These are phyloP conservation scores for Chrysoporthe deuterocubensis DNA, from an alignment of 2,329 filamentous ascomycete genomes.

Conservation along the genomic window DNA sequence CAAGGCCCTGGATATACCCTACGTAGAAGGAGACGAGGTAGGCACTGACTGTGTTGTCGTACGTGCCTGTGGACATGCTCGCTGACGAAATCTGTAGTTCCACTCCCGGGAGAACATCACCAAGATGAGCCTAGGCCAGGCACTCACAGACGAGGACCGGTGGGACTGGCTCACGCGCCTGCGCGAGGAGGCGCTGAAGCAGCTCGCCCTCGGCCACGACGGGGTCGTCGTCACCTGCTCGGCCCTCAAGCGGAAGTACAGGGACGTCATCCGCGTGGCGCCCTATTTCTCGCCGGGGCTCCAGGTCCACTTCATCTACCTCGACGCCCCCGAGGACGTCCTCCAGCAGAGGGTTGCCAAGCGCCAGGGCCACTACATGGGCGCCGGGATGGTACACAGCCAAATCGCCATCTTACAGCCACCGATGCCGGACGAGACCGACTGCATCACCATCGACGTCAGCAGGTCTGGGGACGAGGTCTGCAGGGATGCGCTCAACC, in stretches of 20 bases:
- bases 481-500: slow-evolving; percentile 60
- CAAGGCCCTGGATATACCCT: slow-evolving; percentile 65
- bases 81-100: slow-evolving; percentile 57
- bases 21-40: slow-evolving; percentile 80
- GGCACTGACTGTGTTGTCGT: slow-evolving; percentile 36
- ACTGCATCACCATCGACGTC: slow-evolving; percentile 75
- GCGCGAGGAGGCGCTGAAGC: slow-evolving; percentile 67
- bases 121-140: slow-evolving; percentile 85
- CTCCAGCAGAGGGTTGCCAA: slow-evolving; percentile 75
- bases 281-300: slow-evolving; percentile 74
- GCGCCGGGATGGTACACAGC: slow-evolving; percentile 90
- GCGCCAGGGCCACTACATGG: slow-evolving; percentile 91
- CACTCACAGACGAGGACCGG: slow-evolving; percentile 88
- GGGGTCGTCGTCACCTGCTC: slow-evolving; percentile 97
- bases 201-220: slow-evolving; percentile 59
- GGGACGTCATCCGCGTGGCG: slow-evolving; percentile 84
- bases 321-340: slow-evolving; percentile 75
- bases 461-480: slow-evolving; percentile 63
- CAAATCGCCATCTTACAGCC: slow-evolving; percentile 89
- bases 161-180: slow-evolving; percentile 95
- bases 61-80: neutral
- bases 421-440: slow-evolving; percentile 70
- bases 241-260: slow-evolving; percentile 94
- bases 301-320: slow-evolving; percentile 91
- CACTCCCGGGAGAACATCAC: slow-evolving; percentile 79